Base-by-base conservation (phyloP, 768 basidiomycete genomes). In the Phylloporus sp. region DNA sequence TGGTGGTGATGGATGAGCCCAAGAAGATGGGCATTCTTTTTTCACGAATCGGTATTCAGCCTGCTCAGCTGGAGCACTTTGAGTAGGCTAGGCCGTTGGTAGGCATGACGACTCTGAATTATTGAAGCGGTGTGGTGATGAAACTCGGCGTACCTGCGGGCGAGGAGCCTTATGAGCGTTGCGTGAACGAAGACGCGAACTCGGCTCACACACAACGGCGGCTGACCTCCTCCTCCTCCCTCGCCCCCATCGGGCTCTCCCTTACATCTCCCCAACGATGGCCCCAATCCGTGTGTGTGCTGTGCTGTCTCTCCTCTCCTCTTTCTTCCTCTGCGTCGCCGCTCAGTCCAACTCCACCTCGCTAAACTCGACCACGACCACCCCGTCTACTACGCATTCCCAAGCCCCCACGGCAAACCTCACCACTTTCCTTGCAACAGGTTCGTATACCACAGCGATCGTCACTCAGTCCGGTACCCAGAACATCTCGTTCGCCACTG, bases 351-450 rank as follows among this genome's bases (percentile, higher is more conserved):
- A 59, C 4, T 16, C 52, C 65, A 43, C 50, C 59, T 13, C 50
- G 12, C 49, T 32, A 45, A 60, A 56, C 45, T 45, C 63, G 45
- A 53, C 61, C 45, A 53, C 53, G 29, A 55, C 59, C 5, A 16
- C 60, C 28, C 7, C 36, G 20, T 23, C 47, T 3, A 10, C 49
- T 2, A 5, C 49, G 7, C 6, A 32, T 20, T 27, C 59, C n/a
- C 20, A 52, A 2, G 28, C 60, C 5, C 28, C 39, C 4, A 43
- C 62, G 12, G 40, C 49, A n/a, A 73, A 71, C 41, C 50, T 80
- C 47, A 82, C 81, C 31, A 71, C 84, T 42, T 80, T 80, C 49
- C 71, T 80, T 47, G 78, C 81, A 15, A 82, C 80, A 15, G 72
- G 72, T 52, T 79, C 80, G 35, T 70, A 76, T 60, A 78, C 79